These are phyloP conservation scores for Schwanniomyces sp. DNA, from an alignment of 805 yeast genomes.

Conservation along the genomic window DNA sequence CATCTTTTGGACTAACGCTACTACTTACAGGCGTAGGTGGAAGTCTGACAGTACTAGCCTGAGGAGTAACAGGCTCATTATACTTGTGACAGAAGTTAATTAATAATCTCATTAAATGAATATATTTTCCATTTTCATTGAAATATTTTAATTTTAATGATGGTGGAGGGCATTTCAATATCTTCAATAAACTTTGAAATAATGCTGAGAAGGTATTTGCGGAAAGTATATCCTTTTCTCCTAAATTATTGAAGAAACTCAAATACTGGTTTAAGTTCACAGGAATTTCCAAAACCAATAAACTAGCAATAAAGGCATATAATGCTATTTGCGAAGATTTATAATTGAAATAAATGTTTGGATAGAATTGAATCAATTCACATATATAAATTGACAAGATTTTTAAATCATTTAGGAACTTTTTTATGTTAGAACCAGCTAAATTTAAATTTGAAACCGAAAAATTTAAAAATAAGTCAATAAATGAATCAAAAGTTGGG, in stretches of 20 bases:
- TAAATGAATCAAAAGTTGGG: conserved; percentile 63
- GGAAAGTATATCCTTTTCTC: conserved; percentile 18
- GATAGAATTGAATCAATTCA: conserved; percentile 65
- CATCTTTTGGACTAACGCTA: conserved; percentile 17
- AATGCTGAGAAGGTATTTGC: conserved; percentile 12
- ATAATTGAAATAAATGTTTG: conserved; percentile 55
- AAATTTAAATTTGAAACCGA: conserved; percentile 31
- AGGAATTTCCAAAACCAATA: conserved; percentile 36
- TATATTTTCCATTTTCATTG: conserved; percentile 33
- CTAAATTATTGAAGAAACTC: conserved; percentile 17
- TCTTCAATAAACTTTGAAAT: conserved; percentile 31
- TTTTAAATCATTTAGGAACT: conserved; percentile 45
- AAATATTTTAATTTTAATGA: conserved; percentile 47
- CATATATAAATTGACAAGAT: conserved; percentile 61
- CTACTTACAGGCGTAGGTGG: conserved; percentile 20
- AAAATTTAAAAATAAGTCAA: conserved; percentile 54
- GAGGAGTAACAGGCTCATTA: conserved; percentile 32
- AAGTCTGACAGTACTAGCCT: conserved; percentile 7
- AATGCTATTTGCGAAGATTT: conserved; percentile 52
- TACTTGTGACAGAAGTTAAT: conserved; percentile 27
- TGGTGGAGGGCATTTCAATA: conserved; percentile 46
- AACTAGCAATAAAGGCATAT: conserved; percentile 43
- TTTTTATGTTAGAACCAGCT: conserved; percentile 25
- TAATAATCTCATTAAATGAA: conserved; percentile 35
- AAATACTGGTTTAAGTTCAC: conserved; percentile 19